Evolutionary conservation across 2,329 filamentous ascomycete genomes (phyloP), one percentile per base, ranked within the genome.

Genomic region (Leptographium flavum): DNA sequence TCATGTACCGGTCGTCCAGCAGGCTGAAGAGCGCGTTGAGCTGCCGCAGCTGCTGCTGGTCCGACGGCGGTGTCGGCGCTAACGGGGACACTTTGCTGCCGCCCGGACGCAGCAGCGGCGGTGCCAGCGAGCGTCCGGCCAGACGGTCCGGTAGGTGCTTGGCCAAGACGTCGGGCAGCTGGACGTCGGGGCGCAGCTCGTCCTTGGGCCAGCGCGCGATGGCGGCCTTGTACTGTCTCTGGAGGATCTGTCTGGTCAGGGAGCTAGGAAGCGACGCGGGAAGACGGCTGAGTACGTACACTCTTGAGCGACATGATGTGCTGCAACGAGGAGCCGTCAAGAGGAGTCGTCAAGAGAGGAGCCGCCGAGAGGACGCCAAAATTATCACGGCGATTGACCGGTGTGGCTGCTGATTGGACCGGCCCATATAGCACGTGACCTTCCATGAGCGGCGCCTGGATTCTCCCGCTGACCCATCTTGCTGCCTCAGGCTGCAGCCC

Each of bases 161-260:
- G 21, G 59, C 58, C 41, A 82, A 61, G 30, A 74, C 66, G 51
- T 75, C 68, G 54, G 74, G 74, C 52, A 83, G 69, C 58, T 81
- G 76, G 57, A 72, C 67, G 47, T 78, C 70, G 8, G 78, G 78
- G 0, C 79, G 75, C 38, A 83, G 67, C 47, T 66, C 64, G 55
- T 82, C 78, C 54, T 73, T 71, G 39, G 79, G 79, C 79, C 79
- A 83, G 50, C 68, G 67, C 47, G 69, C 63, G 45, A 77, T 63
- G 25, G 68, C 67, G 45, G 67, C 66, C 38, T 69, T 62, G 60
- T 73, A 65, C 52, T 69, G 68, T 52, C 62, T 63, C 49, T 64
- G 63, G 32, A 62, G 63, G 54, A 62, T 58, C 70, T 73, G 50
- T n/a, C n/a, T n/a, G n/a, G n/a, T n/a, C n/a, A n/a, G n/a, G n/a